A percentile compares a stretch with the other conserved stretches of the same genome.
phyloP scores from a whole-genome alignment of 1,284 basidiomycete species.

The Megacollybia platyphylla region DNA sequence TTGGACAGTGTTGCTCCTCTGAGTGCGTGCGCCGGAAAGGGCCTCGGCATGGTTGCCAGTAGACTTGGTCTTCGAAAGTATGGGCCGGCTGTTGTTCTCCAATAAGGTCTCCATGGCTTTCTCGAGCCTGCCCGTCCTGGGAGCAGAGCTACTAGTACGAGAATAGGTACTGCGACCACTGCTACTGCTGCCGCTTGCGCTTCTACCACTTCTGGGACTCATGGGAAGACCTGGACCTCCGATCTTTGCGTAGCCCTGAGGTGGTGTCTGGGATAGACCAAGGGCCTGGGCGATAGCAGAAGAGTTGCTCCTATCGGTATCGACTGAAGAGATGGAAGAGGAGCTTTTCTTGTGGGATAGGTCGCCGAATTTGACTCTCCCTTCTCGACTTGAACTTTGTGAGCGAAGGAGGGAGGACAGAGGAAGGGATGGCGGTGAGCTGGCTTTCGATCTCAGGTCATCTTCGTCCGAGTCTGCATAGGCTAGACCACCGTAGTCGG shows the following conservation, averaged over 20 bases:
- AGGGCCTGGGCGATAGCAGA: conserved; percentile 23
- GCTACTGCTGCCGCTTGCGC: conserved; percentile 7
- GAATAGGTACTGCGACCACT: conserved; percentile 11
- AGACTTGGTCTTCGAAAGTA: conserved; percentile 17
- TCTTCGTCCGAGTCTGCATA: conserved; percentile 29
- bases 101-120: conserved; percentile 36
- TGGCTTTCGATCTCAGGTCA: conserved; percentile 1
- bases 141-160: conserved; percentile 12
- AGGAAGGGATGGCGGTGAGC: conserved; percentile 1
- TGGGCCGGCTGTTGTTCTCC: conserved; percentile 22
- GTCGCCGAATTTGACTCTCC: neutral
- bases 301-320: conserved; percentile 15
- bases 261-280: conserved; percentile 22
- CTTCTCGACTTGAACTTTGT: neutral
- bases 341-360: neutral
- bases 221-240: conserved; percentile 20
- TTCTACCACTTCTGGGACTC: conserved; percentile 12
- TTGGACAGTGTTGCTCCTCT: conserved; percentile 29
- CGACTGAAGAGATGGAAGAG: conserved; percentile 5
- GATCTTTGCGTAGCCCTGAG: conserved; percentile 18
- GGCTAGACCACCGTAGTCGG: conserved; percentile 28
- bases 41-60: conserved; percentile 21
- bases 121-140: conserved; percentile 18
- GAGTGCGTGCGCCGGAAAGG: conserved; percentile 3
- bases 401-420: neutral